Percentiles rank a stretch among this genome's conserved stretches.
phyloP scores from a whole-genome alignment of 441 rosid species.

The Corymbia calophylla region DNA sequence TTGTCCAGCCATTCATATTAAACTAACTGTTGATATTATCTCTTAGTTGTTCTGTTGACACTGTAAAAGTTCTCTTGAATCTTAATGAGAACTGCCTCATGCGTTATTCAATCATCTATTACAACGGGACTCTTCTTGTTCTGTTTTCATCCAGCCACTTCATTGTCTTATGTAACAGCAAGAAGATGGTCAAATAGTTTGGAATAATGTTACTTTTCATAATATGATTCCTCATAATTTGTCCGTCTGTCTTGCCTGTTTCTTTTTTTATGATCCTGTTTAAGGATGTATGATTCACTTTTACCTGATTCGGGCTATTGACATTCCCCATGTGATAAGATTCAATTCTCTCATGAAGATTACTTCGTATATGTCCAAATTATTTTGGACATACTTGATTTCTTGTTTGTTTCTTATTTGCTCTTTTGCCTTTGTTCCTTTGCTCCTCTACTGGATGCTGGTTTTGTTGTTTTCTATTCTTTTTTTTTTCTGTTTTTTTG shows the following conservation, averaged over 20 bases:
- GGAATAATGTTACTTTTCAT: background rate
- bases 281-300: background rate
- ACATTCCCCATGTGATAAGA: background rate
- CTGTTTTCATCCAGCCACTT: background rate
- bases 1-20: background rate
- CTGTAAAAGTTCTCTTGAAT: background rate
- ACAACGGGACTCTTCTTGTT: background rate
- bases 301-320: background rate
- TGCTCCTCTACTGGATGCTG: background rate
- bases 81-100: background rate
- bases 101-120: background rate
- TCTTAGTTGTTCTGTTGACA: background rate
- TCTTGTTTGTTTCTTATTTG: background rate
- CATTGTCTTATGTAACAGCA: background rate
- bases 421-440: background rate
- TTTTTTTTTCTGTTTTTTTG: background rate
- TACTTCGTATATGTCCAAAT: background rate
- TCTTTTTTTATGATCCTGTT: background rate
- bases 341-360: background rate
- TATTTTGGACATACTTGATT: background rate
- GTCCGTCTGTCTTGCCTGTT: background rate
- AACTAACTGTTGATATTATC: background rate
- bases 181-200: background rate
- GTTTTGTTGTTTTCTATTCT: background rate
- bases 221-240: background rate